These are phyloP conservation scores for Penicillium sp. DNA, from an alignment of 2,329 filamentous ascomycete species.

Conservation along the genomic window DNA sequence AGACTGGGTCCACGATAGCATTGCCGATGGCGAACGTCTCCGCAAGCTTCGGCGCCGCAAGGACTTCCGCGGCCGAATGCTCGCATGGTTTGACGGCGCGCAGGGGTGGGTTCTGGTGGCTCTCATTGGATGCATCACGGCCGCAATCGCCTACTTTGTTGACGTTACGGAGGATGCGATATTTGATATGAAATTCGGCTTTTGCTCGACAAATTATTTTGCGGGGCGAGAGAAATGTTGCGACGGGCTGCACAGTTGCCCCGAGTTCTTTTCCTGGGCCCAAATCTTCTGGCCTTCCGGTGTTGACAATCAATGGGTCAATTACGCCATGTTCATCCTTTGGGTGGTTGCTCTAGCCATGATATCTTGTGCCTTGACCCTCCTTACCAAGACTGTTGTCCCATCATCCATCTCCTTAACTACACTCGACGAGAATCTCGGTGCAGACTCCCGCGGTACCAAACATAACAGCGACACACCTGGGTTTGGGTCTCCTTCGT, in stretches of 20 bases:
- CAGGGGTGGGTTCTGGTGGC: slow-evolving; percentile 95
- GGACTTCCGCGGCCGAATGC: slow-evolving; percentile 77
- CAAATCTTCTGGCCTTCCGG: slow-evolving; percentile 57
- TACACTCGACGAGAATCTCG: slow-evolving; percentile 90
- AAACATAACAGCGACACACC: slow-evolving; percentile 45
- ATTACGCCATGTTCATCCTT: slow-evolving; percentile 72
- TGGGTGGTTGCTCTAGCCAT: slow-evolving; percentile 69
- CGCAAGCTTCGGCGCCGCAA: slow-evolving; percentile 78
- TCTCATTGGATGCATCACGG: slow-evolving; percentile 81
- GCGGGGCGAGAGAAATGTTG: slow-evolving; percentile 69
- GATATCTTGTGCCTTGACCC: slow-evolving; percentile 72
- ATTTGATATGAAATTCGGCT: slow-evolving; percentile 90
- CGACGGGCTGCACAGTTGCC: slow-evolving; percentile 53
- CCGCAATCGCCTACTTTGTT: slow-evolving; percentile 81
- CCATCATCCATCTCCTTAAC: slow-evolving; percentile 83
- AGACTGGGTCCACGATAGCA: slow-evolving; percentile 97
- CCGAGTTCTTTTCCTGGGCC: slow-evolving; percentile 65
- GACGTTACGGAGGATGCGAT: slow-evolving; percentile 81
- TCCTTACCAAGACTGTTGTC: slow-evolving; percentile 90
- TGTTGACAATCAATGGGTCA: slow-evolving; percentile 59
- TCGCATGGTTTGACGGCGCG: slow-evolving; percentile 75
- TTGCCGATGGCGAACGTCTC: slow-evolving; percentile 86
- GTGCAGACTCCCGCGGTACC: slow-evolving; percentile 57
- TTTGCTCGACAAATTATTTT: slow-evolving; percentile 72
- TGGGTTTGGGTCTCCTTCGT: slow-evolving; percentile 40